Evolutionary conservation across 345 rosid genomes (phyloP).

Genomic region (Eucalyptus victrix): DNA sequence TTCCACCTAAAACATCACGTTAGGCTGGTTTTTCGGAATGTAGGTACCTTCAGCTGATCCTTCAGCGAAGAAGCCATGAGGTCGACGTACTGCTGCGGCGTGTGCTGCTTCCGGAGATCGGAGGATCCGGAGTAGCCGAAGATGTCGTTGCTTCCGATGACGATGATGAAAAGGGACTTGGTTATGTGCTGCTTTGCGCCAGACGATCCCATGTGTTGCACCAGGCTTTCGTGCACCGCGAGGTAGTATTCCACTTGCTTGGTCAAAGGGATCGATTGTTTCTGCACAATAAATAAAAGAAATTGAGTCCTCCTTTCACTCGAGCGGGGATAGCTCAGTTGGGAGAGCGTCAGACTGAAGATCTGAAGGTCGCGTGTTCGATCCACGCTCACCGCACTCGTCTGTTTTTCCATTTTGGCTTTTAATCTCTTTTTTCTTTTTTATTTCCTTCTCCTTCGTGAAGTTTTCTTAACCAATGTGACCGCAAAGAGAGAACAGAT

Average conservation of each 20-base stretch:
- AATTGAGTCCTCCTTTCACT: accelerated
- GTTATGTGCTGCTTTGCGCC: neutral
- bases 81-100: neutral
- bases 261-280: conserved; percentile 6
- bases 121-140: conserved; percentile 1
- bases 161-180: neutral
- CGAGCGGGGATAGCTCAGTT: conserved; percentile 80
- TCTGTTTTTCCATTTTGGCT: neutral
- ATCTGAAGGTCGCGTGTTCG: conserved; percentile 96
- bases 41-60: neutral
- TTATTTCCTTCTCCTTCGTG: neutral
- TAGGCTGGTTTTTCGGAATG: neutral
- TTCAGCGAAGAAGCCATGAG: neutral
- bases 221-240: neutral
- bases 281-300: accelerated
- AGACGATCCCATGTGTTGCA: neutral
- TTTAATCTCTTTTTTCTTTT: neutral
- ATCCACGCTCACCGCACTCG: conserved; percentile 75
- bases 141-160: conserved; percentile 10
- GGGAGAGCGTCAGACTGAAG: conserved; percentile 98
- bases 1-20: neutral
- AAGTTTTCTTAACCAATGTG: neutral
- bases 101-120: neutral
- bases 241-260: conserved; percentile 3
- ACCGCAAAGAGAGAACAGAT: neutral